Base-by-base conservation (phyloP, 2,329 filamentous ascomycete genomes). In the Calonectria ilicicola region DNA sequence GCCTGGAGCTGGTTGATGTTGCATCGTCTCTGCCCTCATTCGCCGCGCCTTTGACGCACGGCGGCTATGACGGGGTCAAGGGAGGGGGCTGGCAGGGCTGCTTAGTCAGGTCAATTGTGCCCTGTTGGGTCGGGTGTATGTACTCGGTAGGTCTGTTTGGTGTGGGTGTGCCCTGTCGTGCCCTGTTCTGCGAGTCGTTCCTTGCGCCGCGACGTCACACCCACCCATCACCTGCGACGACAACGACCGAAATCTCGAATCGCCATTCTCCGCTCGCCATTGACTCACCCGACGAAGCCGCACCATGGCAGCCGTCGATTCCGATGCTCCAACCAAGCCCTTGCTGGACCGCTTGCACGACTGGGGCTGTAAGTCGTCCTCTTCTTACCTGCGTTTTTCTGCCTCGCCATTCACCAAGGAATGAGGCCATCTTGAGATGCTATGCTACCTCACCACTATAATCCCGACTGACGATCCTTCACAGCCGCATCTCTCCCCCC, bases 401-500 rank as follows among this genome's bases (percentile, higher is more conserved):
- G 70, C 47, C 58, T 62, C 69, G 53, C 42, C 60, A 51, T 60
- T 29, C 38, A 44, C 44, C 58, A 42, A 58, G 35, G 23, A 9
- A 49, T 14, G 35, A 32, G 70, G 47, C 29, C 42, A 62, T 38
- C 62, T 40, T 27, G 53, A 49, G 21, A 21, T 29, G 27, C 32
- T 35, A 56, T 58, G 63, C 40, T 27, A 65, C 60, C 42, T 53
- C 47, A 47, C 62, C 42, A n/a, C 47, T 17, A 26, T 19, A 63
- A 29, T n/a, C n/a, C 49, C 42, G 21, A 62, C 58, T 64, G 46
- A 53, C 56, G 21, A 68, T 53, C n/a, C 17, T 53, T 58, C 51
- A 21, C 76, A 91, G 90, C 86, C 67, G 88, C 86, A 53, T 87
- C 89, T 62, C 81, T 92, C 42, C 87, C 90, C 1, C 86, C 89